A percentile compares a stretch with the other conserved stretches of the same genome.
Evolutionary conservation across 179 eudicot genomes (phyloP).

Genomic region (Heliamphora pulchella): DNA sequence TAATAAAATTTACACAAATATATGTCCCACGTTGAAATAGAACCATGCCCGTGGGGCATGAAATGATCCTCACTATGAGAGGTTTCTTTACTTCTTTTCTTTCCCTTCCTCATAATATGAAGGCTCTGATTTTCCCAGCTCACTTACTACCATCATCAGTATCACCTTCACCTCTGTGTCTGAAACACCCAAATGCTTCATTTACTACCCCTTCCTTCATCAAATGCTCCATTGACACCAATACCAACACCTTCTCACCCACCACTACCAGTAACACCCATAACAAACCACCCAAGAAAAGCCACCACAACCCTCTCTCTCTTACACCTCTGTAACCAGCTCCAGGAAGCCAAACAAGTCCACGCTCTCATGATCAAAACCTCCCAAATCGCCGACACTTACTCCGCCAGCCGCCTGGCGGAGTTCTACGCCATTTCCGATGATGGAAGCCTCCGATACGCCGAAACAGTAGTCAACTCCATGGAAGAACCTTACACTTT

Average conservation of each 20-base stretch:
- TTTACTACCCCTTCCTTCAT: neutral
- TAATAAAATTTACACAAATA: no score
- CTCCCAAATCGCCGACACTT: slow-evolving; percentile 14
- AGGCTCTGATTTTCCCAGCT: no score
- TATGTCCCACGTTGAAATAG: no score
- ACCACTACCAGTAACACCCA: neutral
- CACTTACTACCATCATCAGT: no score
- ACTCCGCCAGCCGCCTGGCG: slow-evolving; percentile 11
- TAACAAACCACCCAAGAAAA: neutral
- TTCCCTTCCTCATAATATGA: no score
- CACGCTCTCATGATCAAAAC: slow-evolving; percentile 24
- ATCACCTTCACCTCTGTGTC: no score
- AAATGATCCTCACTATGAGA: no score
- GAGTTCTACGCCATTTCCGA: slow-evolving; percentile 17
- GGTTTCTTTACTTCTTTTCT: no score
- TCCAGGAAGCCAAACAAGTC: slow-evolving; percentile 21
- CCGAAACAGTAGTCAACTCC: slow-evolving; percentile 12
- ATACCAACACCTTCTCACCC: neutral
- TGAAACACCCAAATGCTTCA: neutral
- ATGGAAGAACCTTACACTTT: slow-evolving; percentile 18
- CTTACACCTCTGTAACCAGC: slow-evolving; percentile 6
- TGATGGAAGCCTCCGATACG: slow-evolving; percentile 7
- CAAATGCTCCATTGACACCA: neutral
- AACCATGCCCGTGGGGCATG: no score
- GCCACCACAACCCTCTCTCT: slow-evolving; percentile 5